Percentiles rank a stretch among this genome's conserved stretches.
Evolutionary conservation across 352 stramenopile species (phyloP).

Genomic region (Phytophthora litchii): DNA sequence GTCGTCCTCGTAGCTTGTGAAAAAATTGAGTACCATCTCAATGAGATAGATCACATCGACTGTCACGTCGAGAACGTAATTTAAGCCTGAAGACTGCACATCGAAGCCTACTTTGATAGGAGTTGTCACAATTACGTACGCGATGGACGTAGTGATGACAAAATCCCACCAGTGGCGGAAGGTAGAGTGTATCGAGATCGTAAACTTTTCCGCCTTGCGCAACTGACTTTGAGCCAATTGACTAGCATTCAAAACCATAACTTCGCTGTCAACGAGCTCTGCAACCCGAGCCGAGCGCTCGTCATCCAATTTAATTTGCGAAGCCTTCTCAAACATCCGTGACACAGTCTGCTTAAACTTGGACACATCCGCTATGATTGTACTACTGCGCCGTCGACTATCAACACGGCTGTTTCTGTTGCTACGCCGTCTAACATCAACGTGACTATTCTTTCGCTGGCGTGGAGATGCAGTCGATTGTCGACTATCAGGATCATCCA

Average conservation of each 20-base stretch:
- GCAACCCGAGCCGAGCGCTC: slow-evolving; percentile 47
- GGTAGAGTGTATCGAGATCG: slow-evolving; percentile 63
- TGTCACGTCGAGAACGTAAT: slow-evolving; percentile 48
- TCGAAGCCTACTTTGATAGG: slow-evolving; percentile 65
- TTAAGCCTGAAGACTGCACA: slow-evolving; percentile 34
- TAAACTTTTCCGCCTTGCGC: slow-evolving; percentile 51
- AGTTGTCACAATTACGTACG: slow-evolving; percentile 60
- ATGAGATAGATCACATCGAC: slow-evolving; percentile 65
- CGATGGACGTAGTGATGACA: slow-evolving; percentile 50
- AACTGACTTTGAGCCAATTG: slow-evolving; percentile 67
- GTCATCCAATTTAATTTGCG: slow-evolving; percentile 41
- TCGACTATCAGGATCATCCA: slow-evolving; percentile 11
- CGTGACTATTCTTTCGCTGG: slow-evolving; percentile 6
- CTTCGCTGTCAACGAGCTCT: slow-evolving; percentile 62
- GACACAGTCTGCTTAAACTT: slow-evolving; percentile 44
- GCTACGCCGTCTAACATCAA: slow-evolving; percentile 28
- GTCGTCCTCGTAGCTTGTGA: slow-evolving; percentile 71
- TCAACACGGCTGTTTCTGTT: slow-evolving; percentile 6
- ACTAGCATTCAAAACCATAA: slow-evolving; percentile 63
- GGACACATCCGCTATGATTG: slow-evolving; percentile 36
- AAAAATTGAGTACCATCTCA: slow-evolving; percentile 66
- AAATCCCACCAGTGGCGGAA: slow-evolving; percentile 74
- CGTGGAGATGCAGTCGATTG: slow-evolving; percentile 7
- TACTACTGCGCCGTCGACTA: too few relatives aligned
- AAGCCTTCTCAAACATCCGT: slow-evolving; percentile 48